Base-by-base conservation (phyloP, 352 stramenopile species). In the Pythium periplocum region DNA sequence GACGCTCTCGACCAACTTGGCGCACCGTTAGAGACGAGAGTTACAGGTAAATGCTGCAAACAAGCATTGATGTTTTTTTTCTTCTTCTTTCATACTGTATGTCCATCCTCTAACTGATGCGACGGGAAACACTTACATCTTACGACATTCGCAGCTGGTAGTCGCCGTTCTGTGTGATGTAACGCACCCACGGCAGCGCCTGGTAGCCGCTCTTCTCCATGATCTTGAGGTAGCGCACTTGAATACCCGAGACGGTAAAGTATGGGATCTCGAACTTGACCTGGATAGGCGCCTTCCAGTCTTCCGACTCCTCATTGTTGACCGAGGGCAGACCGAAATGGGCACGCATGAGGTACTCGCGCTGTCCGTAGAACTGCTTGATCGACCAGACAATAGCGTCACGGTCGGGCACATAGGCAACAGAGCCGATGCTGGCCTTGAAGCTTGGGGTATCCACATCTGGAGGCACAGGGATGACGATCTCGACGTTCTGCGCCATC, bases 161-260 rank as follows among this genome's bases (percentile, higher is more conserved):
- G 71, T 99, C 94, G 37, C 97, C 97, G 72, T 99, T 99, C 61
- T 97, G 95, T 66, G 97, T 99, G 77, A 99, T 99, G 83, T 99
- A 99, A 48, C 95, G 85, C 50, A 99, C 98, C 98, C 98, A 99
- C 51, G 96, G 97, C 53, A 99, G 75, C 45, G 98, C 96, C 71
- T 99, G 92, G 82, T 99, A 99, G 35, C 97, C 97, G 70, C 88
- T 98, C 75, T 98, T 99, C 79, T 99, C 98, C 71, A 99, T 99
- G 71, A 99, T 99, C 84, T 99, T 99, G 52, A 99, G 84, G 84
- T 99, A 99, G 45, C 98, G 92, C 52, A 99, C 98, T 68, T 99
- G 96, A 61, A 99, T 98, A 33, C 97, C 95, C 53, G 89, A 98
- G 41, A 98, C 95, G 35, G 90, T 97, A 57, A 97, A 97, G 71